phyloP scores from a whole-genome alignment of 2,329 filamentous ascomycete species.

The Metarhizium album region DNA sequence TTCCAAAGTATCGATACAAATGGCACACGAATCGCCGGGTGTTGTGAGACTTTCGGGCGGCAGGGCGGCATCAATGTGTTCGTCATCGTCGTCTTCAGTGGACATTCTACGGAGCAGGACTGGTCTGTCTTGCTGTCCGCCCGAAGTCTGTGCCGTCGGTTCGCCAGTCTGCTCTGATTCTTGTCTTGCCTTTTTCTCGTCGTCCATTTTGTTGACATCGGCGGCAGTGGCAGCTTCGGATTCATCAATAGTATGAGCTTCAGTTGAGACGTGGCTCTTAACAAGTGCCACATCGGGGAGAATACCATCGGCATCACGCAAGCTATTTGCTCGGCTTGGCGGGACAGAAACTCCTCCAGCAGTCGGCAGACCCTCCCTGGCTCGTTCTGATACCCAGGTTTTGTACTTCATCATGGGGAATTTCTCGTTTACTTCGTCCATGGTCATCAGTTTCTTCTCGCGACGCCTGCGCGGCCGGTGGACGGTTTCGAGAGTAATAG shows the following conservation, averaged over 20 bases:
- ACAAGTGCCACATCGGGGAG: constrained; percentile 29
- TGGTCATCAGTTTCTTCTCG: constrained; percentile 98
- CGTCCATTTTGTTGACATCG: constrained; percentile 8
- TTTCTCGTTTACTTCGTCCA: constrained; percentile 97
- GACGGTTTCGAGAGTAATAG: constrained; percentile 79
- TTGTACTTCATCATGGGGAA: constrained; percentile 98
- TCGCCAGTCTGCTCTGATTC: constrained; percentile 12
- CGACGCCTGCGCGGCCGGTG: constrained; percentile 74
- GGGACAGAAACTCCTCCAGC: constrained; percentile 72
- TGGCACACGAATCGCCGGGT: constrained; percentile 88
- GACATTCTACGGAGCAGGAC: constrained; percentile 27
- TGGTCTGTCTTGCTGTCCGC: constrained; percentile 13
- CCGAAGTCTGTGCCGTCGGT: constrained; percentile 16
- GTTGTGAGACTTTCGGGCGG: constrained; percentile 71
- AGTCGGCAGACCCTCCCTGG: constrained; percentile 72
- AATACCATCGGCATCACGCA: constrained; percentile 55
- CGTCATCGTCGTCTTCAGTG: constrained; percentile 54
- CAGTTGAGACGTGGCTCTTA: constrained; percentile 33
- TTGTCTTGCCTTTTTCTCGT: constrained; percentile 7
- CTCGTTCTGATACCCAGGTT: constrained; percentile 76
- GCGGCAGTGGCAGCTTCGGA: constrained; percentile 8
- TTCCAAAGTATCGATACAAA: constrained; percentile 89
- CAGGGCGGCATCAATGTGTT: constrained; percentile 72
- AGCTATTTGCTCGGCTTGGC: constrained; percentile 60
- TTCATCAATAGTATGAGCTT: constrained; percentile 12